Percentiles rank a stretch among this genome's conserved stretches.
These are phyloP conservation scores for Dioscorea dumetorum DNA, from an alignment of 106 monocot species.

Conservation along the genomic window DNA sequence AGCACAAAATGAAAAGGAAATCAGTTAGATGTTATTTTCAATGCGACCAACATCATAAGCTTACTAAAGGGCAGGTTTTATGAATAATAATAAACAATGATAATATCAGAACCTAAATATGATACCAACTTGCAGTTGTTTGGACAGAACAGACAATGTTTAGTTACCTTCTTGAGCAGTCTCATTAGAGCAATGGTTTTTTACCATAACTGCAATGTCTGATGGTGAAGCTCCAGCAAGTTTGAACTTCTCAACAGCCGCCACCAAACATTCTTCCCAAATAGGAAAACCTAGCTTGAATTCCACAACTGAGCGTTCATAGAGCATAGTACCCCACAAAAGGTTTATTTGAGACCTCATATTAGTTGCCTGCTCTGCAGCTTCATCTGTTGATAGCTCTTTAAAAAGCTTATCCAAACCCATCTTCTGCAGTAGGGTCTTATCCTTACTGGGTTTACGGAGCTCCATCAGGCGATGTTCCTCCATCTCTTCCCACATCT, in stretches of 20 bases:
- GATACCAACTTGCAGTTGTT: background rate
- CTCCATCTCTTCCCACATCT: conserved; percentile 83
- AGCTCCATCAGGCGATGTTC: conserved; percentile 45
- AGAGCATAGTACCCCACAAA: conserved; percentile 78
- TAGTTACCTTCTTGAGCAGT: conserved; percentile 75
- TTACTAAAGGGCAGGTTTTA: too few species aligned
- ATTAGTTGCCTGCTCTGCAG: conserved; percentile 55
- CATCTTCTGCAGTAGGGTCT: conserved; percentile 50
- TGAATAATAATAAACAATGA: too few species aligned
- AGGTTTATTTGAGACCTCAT: conserved; percentile 75
- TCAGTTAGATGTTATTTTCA: too few species aligned
- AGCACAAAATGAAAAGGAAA: too few species aligned
- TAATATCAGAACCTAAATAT: background rate
- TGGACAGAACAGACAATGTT: background rate
- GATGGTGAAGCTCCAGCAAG: conserved; percentile 67
- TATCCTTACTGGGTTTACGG: conserved; percentile 49
- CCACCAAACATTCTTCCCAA: conserved; percentile 70
- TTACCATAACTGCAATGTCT: conserved; percentile 82
- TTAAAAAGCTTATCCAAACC: conserved; percentile 41
- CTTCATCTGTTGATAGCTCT: conserved; percentile 63
- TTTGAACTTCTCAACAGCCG: conserved; percentile 76
- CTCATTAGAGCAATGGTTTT: conserved; percentile 80
- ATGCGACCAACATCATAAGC: too few species aligned
- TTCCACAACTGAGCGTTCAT: conserved; percentile 85
- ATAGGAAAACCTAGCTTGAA: conserved; percentile 64